Percentiles rank a stretch among this genome's conserved stretches.
Evolutionary conservation across 805 yeast species (phyloP).

Genomic region (Scheffersomyces lignosus): DNA sequence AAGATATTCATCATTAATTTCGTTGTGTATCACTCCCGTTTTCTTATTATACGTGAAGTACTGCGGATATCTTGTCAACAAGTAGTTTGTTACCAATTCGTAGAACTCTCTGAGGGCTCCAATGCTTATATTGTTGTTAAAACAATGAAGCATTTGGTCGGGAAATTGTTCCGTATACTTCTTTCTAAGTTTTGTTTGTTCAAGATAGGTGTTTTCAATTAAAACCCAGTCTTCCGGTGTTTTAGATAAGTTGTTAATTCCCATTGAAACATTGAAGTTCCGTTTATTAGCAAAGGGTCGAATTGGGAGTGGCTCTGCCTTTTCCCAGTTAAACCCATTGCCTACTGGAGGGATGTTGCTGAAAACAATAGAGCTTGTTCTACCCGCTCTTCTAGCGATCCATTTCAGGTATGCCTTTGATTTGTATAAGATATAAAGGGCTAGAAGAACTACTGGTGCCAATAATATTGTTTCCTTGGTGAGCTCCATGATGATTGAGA

Average conservation of each 20-base stretch:
- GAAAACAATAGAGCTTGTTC: too few relatives aligned
- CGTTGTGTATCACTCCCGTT: constrained; percentile 29
- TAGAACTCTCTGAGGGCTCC: constrained; percentile 52
- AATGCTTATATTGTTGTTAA: constrained; percentile 18
- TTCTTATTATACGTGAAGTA: constrained; percentile 38
- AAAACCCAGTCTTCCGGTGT: constrained; percentile 55
- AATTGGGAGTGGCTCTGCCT: constrained; percentile 35
- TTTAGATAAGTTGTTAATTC: constrained; percentile 26
- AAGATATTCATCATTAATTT: constrained; percentile 39
- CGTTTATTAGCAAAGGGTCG: constrained; percentile 39
- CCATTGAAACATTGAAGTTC: constrained; percentile 37
- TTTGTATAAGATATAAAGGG: too few relatives aligned
- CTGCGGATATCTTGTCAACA: constrained; percentile 53
- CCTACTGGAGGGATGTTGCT: constrained; percentile 26
- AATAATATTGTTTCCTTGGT: not conserved
- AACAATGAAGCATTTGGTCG: constrained; percentile 30
- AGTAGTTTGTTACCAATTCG: constrained; percentile 37
- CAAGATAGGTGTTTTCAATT: constrained; percentile 59
- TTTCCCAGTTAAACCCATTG: constrained; percentile 44
- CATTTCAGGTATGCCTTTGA: too few relatives aligned
- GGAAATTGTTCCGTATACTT: constrained; percentile 28
- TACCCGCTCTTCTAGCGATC: too few relatives aligned
- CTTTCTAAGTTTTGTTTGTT: constrained; percentile 41
- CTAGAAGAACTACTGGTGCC: too few relatives aligned
- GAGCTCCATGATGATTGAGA: too few relatives aligned